Base-by-base conservation (phyloP, 805 yeast species). In the Wickerhamiella alocasiicola region DNA sequence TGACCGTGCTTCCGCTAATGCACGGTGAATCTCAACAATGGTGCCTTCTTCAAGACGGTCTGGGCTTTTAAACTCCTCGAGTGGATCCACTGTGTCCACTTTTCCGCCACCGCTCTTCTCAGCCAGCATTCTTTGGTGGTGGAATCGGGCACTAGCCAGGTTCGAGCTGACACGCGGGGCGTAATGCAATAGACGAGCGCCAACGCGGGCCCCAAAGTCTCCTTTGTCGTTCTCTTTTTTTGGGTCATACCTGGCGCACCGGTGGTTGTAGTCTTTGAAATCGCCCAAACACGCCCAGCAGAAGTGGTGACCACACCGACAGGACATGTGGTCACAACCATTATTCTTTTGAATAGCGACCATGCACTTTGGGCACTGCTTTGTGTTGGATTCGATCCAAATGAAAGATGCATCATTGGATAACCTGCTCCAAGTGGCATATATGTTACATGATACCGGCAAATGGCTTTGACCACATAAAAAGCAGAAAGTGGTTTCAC, bases 321-420 rank as follows among this genome's bases (percentile, higher is more conserved):
- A 91, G 1, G 75, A 70, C 95, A 91, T 88, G 61, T 91, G 98
- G 59, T 91, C 87, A 61, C 98, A 91, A 0, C 98, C 98, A 18
- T 95, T 96, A 55, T 80, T 81, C 53, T 88, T 85, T 55, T 91
- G 96, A 47, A 91, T 91, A 20, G 74, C 65, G 1, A 84, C 63
- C 7, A 63, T 62, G 63, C 98, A 91, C 53, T 73, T 72, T 0
- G 95, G 94, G 58, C 98, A 91, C 35, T 72, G 71, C 50, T 83
- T 78, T 1, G 98, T 85, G 56, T 88, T 77, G 3, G 81, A 76
- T 4, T 74, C 67, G 19, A 91, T 77, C 97, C 97, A 91, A 52
- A 78, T 73, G 51, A 82, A 95, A 0, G 91, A 75, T 55, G 88
- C 98, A 55, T 84, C 93, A 46, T 69, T 68, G 48, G 94, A 81